Evolutionary conservation across 352 stramenopile genomes (phyloP).

Genomic region (Globisporangium splendens): DNA sequence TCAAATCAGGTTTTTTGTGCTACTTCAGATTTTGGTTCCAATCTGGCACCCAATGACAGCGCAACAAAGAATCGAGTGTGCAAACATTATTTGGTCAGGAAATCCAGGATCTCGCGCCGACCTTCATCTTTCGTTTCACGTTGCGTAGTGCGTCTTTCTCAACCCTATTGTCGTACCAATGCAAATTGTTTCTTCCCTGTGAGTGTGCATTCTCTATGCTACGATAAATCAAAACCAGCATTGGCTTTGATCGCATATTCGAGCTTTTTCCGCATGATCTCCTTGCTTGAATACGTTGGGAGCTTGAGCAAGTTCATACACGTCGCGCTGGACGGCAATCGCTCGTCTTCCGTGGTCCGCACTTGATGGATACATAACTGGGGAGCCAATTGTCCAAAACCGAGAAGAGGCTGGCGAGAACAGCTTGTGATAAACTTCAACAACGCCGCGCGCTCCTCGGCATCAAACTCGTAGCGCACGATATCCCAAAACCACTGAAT

Average conservation of each 20-base stretch:
- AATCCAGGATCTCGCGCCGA: too few relatives aligned
- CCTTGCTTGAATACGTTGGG: conserved; percentile 94
- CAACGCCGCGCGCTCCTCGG: conserved; percentile 86
- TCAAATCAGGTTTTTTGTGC: too few relatives aligned
- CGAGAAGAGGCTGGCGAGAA: conserved; percentile 90
- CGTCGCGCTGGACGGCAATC: conserved; percentile 83
- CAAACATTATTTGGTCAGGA: too few relatives aligned
- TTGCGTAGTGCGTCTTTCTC: too few relatives aligned
- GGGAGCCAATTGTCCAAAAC: conserved; percentile 92
- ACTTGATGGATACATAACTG: conserved; percentile 94
- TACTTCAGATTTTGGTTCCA: too few relatives aligned
- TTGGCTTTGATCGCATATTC: conserved; percentile 94
- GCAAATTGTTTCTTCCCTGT: too few relatives aligned
- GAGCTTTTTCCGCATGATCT: conserved; percentile 93
- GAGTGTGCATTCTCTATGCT: conserved; percentile 51
- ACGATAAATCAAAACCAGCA: conserved; percentile 97
- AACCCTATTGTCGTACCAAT: too few relatives aligned
- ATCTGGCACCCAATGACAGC: too few relatives aligned
- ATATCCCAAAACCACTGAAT: conserved; percentile 85
- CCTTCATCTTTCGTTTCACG: too few relatives aligned
- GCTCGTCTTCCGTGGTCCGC: conserved; percentile 64
- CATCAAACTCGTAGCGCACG: conserved; percentile 63
- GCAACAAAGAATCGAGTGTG: too few relatives aligned
- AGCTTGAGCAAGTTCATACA: conserved; percentile 99
- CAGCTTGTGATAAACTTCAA: conserved; percentile 96